These are phyloP conservation scores for Penicillium simplicissimum DNA, from an alignment of 495 filamentous ascomycete species.

Conservation along the genomic window DNA sequence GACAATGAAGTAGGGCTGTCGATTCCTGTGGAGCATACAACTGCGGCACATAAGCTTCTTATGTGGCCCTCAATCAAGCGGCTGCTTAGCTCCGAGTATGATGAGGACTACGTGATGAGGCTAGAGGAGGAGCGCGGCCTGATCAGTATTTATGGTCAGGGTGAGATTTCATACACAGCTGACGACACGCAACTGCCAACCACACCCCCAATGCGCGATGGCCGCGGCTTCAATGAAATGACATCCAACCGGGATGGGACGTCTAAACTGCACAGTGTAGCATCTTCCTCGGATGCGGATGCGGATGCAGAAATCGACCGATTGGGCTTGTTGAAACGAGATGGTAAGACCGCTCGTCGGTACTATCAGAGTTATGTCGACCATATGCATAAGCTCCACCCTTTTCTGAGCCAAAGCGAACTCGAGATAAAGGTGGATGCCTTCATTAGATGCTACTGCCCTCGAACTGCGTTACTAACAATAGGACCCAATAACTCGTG, in stretches of 20 bases:
- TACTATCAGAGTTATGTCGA: slow-evolving; percentile 72
- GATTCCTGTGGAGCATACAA: slow-evolving; percentile 77
- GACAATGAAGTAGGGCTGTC: slow-evolving; percentile 53
- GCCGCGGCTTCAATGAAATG: slow-evolving; percentile 12
- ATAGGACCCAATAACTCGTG: neutral
- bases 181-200: slow-evolving; percentile 33
- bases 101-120: slow-evolving; percentile 68
- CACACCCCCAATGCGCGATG: slow-evolving; percentile 26
- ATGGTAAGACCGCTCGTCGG: slow-evolving; percentile 57
- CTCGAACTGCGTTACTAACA: slow-evolving; percentile 16
- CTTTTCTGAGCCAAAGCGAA: slow-evolving; percentile 65
- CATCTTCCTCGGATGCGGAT: slow-evolving; percentile 14
- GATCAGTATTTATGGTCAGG: slow-evolving; percentile 74
- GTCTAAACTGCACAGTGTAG: neutral
- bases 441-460: slow-evolving; percentile 51
- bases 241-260: slow-evolving; percentile 1
- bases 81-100: slow-evolving; percentile 51
- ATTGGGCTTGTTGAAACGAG: slow-evolving; percentile 65
- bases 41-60: slow-evolving; percentile 75
- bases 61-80: slow-evolving; percentile 65
- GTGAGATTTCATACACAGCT: slow-evolving; percentile 63
- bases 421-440: slow-evolving; percentile 50
- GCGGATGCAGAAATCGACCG: slow-evolving; percentile 60
- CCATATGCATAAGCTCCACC: slow-evolving; percentile 86
- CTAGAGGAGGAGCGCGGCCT: slow-evolving; percentile 75